Evolutionary conservation across 495 filamentous ascomycete genomes (phyloP).

Genomic region (Lophium mytilinum): DNA sequence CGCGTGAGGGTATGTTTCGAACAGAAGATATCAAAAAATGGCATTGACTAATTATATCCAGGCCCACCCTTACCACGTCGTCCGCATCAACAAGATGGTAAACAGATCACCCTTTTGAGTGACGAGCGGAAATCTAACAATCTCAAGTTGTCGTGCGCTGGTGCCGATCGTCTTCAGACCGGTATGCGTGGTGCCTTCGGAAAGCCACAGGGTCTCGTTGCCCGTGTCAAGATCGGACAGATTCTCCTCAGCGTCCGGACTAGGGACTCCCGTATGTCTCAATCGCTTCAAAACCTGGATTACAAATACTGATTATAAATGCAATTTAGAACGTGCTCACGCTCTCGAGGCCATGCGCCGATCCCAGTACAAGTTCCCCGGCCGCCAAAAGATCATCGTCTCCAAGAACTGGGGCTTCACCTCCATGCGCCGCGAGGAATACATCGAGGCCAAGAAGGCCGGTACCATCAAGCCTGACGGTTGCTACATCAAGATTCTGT

Average conservation of each 20-base stretch:
- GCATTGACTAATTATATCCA: constrained; percentile 51
- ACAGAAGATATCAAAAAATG: too few relatives aligned
- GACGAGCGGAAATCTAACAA: background rate
- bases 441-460: constrained; percentile 80
- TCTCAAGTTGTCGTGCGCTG: constrained; percentile 80
- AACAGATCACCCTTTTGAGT: background rate
- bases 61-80: constrained; percentile 97
- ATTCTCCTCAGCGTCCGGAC: constrained; percentile 94
- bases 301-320: constrained; percentile 30
- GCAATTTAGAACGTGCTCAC: constrained; percentile 56
- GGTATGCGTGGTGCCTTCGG: constrained; percentile 99
- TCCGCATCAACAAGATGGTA: constrained; percentile 99
- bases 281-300: constrained; percentile 38
- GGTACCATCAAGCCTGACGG: constrained; percentile 89
- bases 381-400: constrained; percentile 99
- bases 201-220: constrained; percentile 95
- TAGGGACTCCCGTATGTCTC: constrained; percentile 54
- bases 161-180: constrained; percentile 99
- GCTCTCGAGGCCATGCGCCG: constrained; percentile 98
- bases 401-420: constrained; percentile 99
- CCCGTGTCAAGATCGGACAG: constrained; percentile 99
- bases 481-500: constrained; percentile 97
- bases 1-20: constrained; percentile 24
- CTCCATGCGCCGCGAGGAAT: constrained; percentile 91
- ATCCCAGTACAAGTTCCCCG: constrained; percentile 99